A percentile compares a stretch with the other conserved stretches of the same genome.
Evolutionary conservation across 495 filamentous ascomycete species (phyloP).

Genomic region (Aspergillus sclerotiicarbonarius): DNA sequence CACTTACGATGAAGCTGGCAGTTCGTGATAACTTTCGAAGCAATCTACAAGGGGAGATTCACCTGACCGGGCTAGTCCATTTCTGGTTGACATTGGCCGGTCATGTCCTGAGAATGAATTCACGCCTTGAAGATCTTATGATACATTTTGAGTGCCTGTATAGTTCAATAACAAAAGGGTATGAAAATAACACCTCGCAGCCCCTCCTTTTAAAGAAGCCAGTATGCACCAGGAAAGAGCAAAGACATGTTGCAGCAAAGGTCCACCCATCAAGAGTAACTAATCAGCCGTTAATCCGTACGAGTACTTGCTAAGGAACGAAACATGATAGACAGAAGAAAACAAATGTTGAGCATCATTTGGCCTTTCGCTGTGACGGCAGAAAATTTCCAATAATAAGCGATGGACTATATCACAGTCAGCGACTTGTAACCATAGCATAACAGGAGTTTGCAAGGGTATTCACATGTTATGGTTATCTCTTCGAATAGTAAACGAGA

Average conservation of each 20-base stretch:
- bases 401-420: slow-evolving; percentile 62
- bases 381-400: slow-evolving; percentile 97
- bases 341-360: slow-evolving; percentile 12
- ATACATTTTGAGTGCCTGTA: slow-evolving; percentile 8
- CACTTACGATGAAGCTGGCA: neutral
- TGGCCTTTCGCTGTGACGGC: slow-evolving; percentile 48
- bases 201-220: neutral
- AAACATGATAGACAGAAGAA: neutral
- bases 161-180: slow-evolving; percentile 2
- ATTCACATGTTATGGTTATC: slow-evolving; percentile 96
- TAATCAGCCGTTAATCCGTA: neutral
- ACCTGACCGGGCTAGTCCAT: slow-evolving; percentile 16
- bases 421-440: neutral
- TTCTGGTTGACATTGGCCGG: neutral
- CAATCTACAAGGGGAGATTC: neutral
- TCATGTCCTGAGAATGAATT: neutral
- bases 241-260: neutral
- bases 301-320: neutral
- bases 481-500: slow-evolving; percentile 92
- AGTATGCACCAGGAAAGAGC: neutral
- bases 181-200: slow-evolving; percentile 5
- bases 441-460: neutral
- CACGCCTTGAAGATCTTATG: slow-evolving; percentile 7
- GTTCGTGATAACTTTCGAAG: neutral
- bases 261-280: neutral